phyloP scores from a whole-genome alignment of 306 rosid species.

The Ceratonia siliqua region DNA sequence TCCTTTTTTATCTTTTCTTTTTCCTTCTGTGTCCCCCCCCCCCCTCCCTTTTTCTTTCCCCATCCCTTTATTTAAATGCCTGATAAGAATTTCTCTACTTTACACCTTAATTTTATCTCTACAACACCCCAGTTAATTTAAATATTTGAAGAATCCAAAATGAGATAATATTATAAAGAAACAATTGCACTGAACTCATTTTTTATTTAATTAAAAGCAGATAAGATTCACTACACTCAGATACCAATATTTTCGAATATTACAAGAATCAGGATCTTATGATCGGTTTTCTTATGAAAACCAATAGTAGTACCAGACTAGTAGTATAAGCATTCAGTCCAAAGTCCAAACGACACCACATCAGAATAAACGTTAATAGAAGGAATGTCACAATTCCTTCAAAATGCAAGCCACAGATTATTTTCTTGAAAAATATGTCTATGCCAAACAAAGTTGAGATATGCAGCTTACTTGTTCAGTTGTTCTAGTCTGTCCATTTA shows the following conservation, averaged over 20 bases:
- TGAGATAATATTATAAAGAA: not conserved
- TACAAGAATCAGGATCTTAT: not conserved
- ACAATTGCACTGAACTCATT: too few species aligned
- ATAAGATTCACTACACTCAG: not conserved
- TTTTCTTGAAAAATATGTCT: not conserved
- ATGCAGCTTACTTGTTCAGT: constrained; percentile 39
- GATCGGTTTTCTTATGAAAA: not conserved
- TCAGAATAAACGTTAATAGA: too few species aligned
- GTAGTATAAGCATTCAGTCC: too few species aligned
- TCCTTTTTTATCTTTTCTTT: not conserved
- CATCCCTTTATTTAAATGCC: not conserved
- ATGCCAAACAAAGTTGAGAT: not conserved
- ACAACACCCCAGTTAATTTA: not conserved
- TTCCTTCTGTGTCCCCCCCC: not conserved
- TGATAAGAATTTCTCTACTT: not conserved
- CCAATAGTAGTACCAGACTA: too few species aligned
- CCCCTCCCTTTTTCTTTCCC: not conserved
- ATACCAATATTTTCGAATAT: not conserved
- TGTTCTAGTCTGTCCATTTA: constrained; percentile 49
- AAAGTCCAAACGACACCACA: too few species aligned
- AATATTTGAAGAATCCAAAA: not conserved
- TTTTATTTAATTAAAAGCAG: too few species aligned
- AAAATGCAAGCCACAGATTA: not conserved
- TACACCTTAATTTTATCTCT: not conserved
- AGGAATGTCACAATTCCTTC: not conserved